Percentiles rank a stretch among this genome's conserved stretches.
These are phyloP conservation scores for Serpula lacrymans DNA, from an alignment of 768 basidiomycete genomes.

Conservation along the genomic window DNA sequence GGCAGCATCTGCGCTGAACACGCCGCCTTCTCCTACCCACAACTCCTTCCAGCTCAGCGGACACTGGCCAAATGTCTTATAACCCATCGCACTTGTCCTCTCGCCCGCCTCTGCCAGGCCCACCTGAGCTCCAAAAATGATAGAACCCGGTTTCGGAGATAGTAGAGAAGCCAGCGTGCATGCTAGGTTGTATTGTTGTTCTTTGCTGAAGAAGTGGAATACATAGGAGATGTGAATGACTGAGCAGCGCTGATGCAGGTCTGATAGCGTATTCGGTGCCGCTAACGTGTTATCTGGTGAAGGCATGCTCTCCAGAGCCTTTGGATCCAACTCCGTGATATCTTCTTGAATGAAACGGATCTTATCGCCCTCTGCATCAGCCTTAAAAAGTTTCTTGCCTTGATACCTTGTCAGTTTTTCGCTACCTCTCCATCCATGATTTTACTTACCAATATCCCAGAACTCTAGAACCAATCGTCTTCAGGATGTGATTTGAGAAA, in stretches of 20 bases:
- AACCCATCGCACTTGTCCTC: too few species aligned
- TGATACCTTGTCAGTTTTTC: too few species aligned
- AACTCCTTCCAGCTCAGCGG: constrained; percentile 33
- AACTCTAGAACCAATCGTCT: constrained; percentile 37
- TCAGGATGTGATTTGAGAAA: too few species aligned
- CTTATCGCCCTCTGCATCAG: constrained; percentile 46
- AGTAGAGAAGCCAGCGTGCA: constrained; percentile 11
- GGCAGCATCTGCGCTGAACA: constrained; percentile 33
- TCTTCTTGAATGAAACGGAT: constrained; percentile 51
- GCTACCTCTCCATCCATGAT: too few species aligned
- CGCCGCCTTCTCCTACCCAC: constrained; percentile 37
- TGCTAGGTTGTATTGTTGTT: constrained; percentile 11
- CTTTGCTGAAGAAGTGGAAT: constrained; percentile 29
- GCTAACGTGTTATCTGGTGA: constrained; percentile 19
- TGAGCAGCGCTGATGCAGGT: constrained; percentile 40
- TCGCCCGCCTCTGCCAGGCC: too few species aligned
- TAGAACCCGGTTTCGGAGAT: constrained; percentile 12
- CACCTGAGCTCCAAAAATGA: constrained; percentile 19
- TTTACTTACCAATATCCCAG: constrained; percentile 51
- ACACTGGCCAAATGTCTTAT: constrained; percentile 33
- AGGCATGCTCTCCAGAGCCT: constrained; percentile 30
- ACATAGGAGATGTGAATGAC: constrained; percentile 44
- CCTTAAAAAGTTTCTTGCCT: constrained; percentile 50
- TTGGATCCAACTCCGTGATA: constrained; percentile 41
- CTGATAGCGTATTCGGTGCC: constrained; percentile 25